phyloP scores from a whole-genome alignment of 495 filamentous ascomycete species.

The Hyphodiscus hymeniophilus region DNA sequence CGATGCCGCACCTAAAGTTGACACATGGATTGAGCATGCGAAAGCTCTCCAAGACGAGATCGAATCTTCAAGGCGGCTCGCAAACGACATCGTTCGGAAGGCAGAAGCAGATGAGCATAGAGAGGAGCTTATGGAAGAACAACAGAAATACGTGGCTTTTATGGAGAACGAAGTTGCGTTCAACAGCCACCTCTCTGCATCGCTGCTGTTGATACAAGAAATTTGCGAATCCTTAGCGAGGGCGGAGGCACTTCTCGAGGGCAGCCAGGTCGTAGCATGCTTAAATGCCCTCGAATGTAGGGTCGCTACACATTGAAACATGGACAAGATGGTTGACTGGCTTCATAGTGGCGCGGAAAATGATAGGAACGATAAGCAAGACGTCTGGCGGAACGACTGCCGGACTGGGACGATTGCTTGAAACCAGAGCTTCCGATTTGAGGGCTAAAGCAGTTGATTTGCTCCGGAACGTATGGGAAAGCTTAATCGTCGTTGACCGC shows the following conservation, averaged over 20 bases:
- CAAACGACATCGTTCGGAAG: slow-evolving; percentile 64
- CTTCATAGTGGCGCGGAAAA: slow-evolving; percentile 36
- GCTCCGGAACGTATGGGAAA: slow-evolving; percentile 42
- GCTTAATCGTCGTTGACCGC: slow-evolving; percentile 47
- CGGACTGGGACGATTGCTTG: slow-evolving; percentile 39
- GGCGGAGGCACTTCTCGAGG: slow-evolving; percentile 39
- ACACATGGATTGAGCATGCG: slow-evolving; percentile 76
- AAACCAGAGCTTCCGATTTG: slow-evolving; percentile 42
- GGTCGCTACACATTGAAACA: not conserved
- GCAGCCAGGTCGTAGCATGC: slow-evolving; percentile 40
- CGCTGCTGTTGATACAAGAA: slow-evolving; percentile 50
- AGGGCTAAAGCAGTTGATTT: slow-evolving; percentile 50
- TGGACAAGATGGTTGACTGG: not conserved
- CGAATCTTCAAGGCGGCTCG: slow-evolving; percentile 58
- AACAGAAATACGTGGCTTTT: slow-evolving; percentile 66
- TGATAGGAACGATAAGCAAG: slow-evolving; percentile 33
- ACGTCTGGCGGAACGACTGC: slow-evolving; percentile 36
- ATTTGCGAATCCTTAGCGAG: slow-evolving; percentile 43
- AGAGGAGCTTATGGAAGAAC: slow-evolving; percentile 33
- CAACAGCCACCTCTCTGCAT: slow-evolving; percentile 56
- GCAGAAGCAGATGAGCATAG: slow-evolving; percentile 55
- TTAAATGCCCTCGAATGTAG: slow-evolving; percentile 37
- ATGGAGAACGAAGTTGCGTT: slow-evolving; percentile 69
- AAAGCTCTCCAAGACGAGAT: slow-evolving; percentile 79
- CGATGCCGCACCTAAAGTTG: slow-evolving; percentile 66